Base-by-base conservation (phyloP, 2,329 filamentous ascomycete genomes). In the Kalaharituber pfeilii region DNA sequence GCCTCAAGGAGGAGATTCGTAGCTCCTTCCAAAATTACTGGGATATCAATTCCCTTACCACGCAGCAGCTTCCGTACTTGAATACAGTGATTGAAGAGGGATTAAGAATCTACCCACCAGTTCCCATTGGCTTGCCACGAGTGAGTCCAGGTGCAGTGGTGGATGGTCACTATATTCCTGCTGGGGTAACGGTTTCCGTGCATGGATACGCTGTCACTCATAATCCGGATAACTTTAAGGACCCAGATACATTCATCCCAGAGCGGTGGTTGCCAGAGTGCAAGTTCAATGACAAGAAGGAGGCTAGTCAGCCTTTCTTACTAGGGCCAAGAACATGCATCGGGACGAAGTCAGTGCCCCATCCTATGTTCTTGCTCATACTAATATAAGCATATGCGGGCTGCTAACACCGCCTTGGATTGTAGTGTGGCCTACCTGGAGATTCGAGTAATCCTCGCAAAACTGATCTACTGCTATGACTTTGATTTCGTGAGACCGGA, bases 1-100 rank as follows among this genome's bases (percentile, higher is more conserved):
- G n/a, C n/a, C n/a, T n/a, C n/a, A n/a, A 59, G 61, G 1, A 67
- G 62, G 69, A 71, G 49, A 62, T 72, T 36, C 65, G 70, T n/a
- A n/a, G n/a, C n/a, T n/a, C n/a, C n/a, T n/a, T n/a, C n/a, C n/a
- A n/a, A n/a, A n/a, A n/a, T n/a, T n/a, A n/a, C n/a, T n/a, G n/a
- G n/a, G n/a, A n/a, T n/a, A n/a, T n/a, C n/a, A n/a, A n/a, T n/a
- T n/a, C n/a, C n/a, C n/a, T n/a, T n/a, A n/a, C n/a, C n/a, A n/a
- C n/a, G n/a, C n/a, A n/a, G n/a, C n/a, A n/a, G n/a, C n/a, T n/a
- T n/a, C n/a, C n/a, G n/a, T n/a, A n/a, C n/a, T n/a, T n/a, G n/a
- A n/a, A n/a, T n/a, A n/a, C n/a, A n/a, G n/a, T n/a, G n/a, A n/a
- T n/a, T n/a, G n/a, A n/a, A n/a, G n/a, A n/a, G n/a, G n/a, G n/a